Evolutionary conservation across 2,329 filamentous ascomycete genomes (phyloP), one percentile per base, ranked within the genome.

Genomic region (Orbilia brochopaga): DNA sequence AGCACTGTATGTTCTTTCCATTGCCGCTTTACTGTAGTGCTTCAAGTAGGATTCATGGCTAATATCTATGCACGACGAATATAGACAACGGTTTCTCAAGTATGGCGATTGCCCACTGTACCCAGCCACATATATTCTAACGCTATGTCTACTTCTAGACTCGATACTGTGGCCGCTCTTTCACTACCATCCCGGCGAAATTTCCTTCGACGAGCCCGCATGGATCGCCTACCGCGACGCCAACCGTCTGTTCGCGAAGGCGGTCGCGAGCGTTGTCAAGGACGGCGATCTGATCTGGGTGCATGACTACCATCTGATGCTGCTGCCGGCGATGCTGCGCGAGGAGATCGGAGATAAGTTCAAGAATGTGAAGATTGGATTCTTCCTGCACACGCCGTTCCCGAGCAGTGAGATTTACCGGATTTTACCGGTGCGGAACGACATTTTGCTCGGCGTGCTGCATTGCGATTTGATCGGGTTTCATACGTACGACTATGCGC

Each of bases 401-500:
- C 94, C 94, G 11, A 96, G 91, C 79, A 95, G 90, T 76, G 93
- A 97, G 80, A 96, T 97, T 78, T 97, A 97, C 81, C 87, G 94
- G 74, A 97, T 97, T 75, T 83, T 97, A 7, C 94, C 94, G 0
- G 93, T 97, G 30, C 87, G 94, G 74, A 92, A 96, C 79, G 88
- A 91, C 77, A 87, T 97, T 56, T 85, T 99, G 50, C 85, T 89
- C 54, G 92, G 94, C 63, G 87, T 97, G 42, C 84, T 99, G 35
- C 90, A 96, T 79, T 96, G 93, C 82, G 94, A 97, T 79, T 83
- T 99, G 69, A 91, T 97, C 78, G 94, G 94, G 32, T 97, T 99
- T 83, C 94, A 99, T 81, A 99, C 94, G 27, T 97, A 97, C 82
- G 93, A 97, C 81, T 99, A 99, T 78, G 93, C 92, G n/a, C 86